phyloP scores from a whole-genome alignment of 225 moss, liverwort and hornwort species.

The Sphagnum contortum region DNA sequence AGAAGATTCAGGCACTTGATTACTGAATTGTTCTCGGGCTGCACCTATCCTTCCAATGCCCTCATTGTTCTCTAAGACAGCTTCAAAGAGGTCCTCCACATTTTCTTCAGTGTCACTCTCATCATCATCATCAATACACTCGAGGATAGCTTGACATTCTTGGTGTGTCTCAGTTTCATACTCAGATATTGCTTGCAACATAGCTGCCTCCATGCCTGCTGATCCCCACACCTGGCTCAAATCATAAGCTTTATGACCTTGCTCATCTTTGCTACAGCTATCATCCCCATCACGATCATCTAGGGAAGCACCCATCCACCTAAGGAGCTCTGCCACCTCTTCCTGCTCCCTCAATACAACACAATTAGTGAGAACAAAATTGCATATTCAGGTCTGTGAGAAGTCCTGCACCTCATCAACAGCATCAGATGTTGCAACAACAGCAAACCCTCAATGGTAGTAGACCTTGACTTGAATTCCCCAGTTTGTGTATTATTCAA shows the following conservation, averaged over 20 bases:
- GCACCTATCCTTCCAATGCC: slow-evolving; percentile 1
- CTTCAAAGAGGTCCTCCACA: slow-evolving; percentile 35
- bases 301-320: slow-evolving; percentile 85
- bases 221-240: slow-evolving; percentile 81
- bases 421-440: no score
- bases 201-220: slow-evolving; percentile 81
- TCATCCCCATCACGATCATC: slow-evolving; percentile 23
- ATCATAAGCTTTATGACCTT: slow-evolving; percentile 29
- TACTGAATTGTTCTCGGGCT: neutral
- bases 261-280: slow-evolving; percentile 25
- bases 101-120: slow-evolving; percentile 31
- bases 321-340: slow-evolving; percentile 76
- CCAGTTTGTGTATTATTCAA: no score
- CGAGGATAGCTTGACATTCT: slow-evolving; percentile 87
- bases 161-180: slow-evolving; percentile 67
- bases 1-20: neutral
- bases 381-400: no score
- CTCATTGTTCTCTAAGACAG: slow-evolving; percentile 20
- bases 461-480: no score
- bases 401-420: no score
- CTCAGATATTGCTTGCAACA: slow-evolving; percentile 72
- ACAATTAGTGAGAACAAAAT: no score
- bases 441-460: no score
- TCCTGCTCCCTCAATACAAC: slow-evolving; percentile 29
- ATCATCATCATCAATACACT: slow-evolving; percentile 49